Evolutionary conservation across 192 early-diverging fungal genomes (phyloP), one percentile per base, ranked within the genome.

Genomic region (Diversispora epigaea): DNA sequence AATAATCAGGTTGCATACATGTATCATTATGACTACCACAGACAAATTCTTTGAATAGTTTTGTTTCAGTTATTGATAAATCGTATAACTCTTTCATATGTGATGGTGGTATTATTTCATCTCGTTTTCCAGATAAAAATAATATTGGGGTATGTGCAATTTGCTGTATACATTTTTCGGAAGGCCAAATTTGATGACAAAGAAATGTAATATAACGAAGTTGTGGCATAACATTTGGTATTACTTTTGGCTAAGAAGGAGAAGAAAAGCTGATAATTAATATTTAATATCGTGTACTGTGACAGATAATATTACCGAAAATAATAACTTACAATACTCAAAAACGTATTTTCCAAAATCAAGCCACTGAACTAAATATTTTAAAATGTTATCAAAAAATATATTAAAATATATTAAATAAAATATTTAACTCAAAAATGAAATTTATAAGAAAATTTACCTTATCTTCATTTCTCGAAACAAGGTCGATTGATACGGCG

Each of bases 1-100:
- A 96, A 78, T 97, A 98, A 0, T 89, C 92, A 6, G 78, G 84
- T 88, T 98, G 91, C 39, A 93, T 67, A 63, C 90, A 91, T 6
- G 95, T 96, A 57, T 97, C 95, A 76, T 97, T 97, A 81, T 98
- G 96, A 54, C 86, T 93, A 19, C 97, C 97, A n/a, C 89, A 75
- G 11, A 78, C 76, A 81, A 97, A 96, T 77, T 85, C 84, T 45
- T 86, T 84, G 88, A 89, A 86, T 12, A 66, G 73, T 32, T 78
- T 77, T 7, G 64, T 57, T 56, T 80, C 76, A 2, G 86, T 85
- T 55, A 86, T 79, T 46, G 86, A 84, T 40, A 89, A 74, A 60
- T 91, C 89, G 45, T 87, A 89, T 12, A 99, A 86, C 57, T 83
- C 78, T 19, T 80, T 66, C 97, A 99, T 99, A 76, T 99, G 96